Conservation (phyloP, 1,284 basidiomycete species). For the Agroathelia rolfsii region DNA sequence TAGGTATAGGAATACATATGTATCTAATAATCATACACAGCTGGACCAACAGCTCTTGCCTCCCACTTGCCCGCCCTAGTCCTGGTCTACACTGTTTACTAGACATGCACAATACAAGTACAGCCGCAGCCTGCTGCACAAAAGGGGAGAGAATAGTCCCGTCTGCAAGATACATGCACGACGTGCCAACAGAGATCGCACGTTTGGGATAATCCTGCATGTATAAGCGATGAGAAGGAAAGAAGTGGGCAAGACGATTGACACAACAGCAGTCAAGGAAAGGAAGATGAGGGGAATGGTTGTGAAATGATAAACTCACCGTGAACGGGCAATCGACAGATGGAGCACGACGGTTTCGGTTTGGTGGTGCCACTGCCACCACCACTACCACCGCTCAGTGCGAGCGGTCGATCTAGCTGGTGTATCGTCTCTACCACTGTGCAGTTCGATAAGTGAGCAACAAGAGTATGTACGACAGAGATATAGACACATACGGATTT, state of each 20-base stretch:
- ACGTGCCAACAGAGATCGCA: conserved; percentile 61
- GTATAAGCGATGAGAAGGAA: conserved; percentile 1
- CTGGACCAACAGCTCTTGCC: too few species aligned
- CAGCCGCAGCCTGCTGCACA: conserved; percentile 62
- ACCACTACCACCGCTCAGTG: conserved; percentile 21
- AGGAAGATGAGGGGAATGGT: too few species aligned
- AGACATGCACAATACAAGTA: conserved; percentile 37
- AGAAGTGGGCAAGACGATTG: too few species aligned
- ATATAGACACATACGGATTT: conserved; percentile 26
- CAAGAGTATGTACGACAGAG: conserved; percentile 1
- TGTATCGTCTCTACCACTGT: too few species aligned
- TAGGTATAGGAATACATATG: too few species aligned
- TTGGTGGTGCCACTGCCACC: conserved; percentile 31
- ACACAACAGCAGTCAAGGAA: not conserved
- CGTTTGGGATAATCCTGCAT: conserved; percentile 55
- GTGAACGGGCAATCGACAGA: conserved; percentile 73
- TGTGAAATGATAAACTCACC: too few species aligned
- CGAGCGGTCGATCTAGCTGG: too few species aligned
- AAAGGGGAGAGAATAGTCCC: conserved; percentile 31
- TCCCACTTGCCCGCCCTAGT: too few species aligned
- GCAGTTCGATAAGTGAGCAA: too few species aligned
- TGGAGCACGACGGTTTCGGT: conserved; percentile 54
- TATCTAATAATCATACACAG: too few species aligned
- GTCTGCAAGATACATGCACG: conserved; percentile 60
- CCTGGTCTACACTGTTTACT: too few species aligned